Evolutionary conservation across 2,329 filamentous ascomycete genomes (phyloP).

Genomic region (Sporothrix protearum): DNA sequence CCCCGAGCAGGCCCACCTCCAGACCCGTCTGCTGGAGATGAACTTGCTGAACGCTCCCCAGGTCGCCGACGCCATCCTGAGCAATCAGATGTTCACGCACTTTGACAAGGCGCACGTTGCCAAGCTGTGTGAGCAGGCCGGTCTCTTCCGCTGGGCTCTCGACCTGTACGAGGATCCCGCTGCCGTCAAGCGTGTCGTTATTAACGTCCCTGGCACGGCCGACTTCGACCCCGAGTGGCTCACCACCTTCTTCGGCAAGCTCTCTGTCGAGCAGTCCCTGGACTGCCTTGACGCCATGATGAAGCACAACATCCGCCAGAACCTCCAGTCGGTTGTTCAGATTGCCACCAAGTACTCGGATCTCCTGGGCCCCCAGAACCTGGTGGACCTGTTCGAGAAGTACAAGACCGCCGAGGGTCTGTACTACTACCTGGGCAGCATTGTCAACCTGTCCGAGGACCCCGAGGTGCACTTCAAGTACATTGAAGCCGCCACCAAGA

Average conservation of each 20-base stretch:
- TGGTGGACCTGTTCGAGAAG: slow-evolving; percentile 95
- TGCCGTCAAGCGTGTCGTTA: slow-evolving; percentile 82
- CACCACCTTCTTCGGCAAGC: slow-evolving; percentile 84
- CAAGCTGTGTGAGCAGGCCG: slow-evolving; percentile 87
- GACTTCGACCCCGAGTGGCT: slow-evolving; percentile 91
- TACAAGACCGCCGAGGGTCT: slow-evolving; percentile 96
- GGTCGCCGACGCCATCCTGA: slow-evolving; percentile 94
- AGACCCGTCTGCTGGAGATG: slow-evolving; percentile 96
- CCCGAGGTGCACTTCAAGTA: slow-evolving; percentile 98
- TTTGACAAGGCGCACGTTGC: slow-evolving; percentile 91
- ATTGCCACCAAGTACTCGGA: slow-evolving; percentile 98
- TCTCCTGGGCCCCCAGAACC: slow-evolving; percentile 76
- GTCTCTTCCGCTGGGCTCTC: slow-evolving; percentile 78
- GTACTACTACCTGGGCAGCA: slow-evolving; percentile 96
- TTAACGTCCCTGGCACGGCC: slow-evolving; percentile 76
- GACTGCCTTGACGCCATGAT: slow-evolving; percentile 97
- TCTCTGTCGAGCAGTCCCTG: slow-evolving; percentile 91
- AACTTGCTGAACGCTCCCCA: slow-evolving; percentile 95
- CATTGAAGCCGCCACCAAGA: slow-evolving; percentile 91
- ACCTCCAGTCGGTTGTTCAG: slow-evolving; percentile 89
- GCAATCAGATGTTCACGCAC: slow-evolving; percentile 97
- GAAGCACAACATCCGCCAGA: slow-evolving; percentile 93
- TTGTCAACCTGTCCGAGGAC: slow-evolving; percentile 95
- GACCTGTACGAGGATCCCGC: slow-evolving; percentile 93
- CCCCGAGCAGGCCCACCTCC: slow-evolving; percentile 86